phyloP scores from a whole-genome alignment of 768 basidiomycete genomes.

The Termitomyces sp. region DNA sequence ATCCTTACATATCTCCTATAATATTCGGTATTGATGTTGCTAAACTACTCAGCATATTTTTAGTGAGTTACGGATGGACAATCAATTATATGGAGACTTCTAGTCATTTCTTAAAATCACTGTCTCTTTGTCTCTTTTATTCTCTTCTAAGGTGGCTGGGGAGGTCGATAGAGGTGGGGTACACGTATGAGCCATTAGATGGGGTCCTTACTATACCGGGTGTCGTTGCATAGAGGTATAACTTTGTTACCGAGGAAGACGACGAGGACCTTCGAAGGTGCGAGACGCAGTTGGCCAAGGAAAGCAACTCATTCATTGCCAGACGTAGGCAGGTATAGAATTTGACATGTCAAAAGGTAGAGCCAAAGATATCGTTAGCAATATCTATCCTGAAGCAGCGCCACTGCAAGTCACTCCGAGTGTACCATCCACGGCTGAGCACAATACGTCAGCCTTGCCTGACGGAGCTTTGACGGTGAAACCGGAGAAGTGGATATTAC shows the following conservation, averaged over 20 bases:
- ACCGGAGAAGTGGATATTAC: slow-evolving; percentile 16
- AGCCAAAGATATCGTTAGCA: neutral
- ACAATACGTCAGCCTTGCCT: slow-evolving; percentile 18
- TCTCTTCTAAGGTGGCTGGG: too few relatives aligned
- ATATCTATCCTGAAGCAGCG: slow-evolving; percentile 18
- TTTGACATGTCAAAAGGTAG: neutral
- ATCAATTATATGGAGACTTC: slow-evolving; percentile 15
- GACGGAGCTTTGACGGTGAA: slow-evolving; percentile 22
- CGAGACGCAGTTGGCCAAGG: neutral
- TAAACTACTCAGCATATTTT: neutral
- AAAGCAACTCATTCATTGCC: neutral
- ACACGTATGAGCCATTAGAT: too few relatives aligned
- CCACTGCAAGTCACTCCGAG: slow-evolving; percentile 22
- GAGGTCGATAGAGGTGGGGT: too few relatives aligned
- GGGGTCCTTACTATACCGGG: too few relatives aligned
- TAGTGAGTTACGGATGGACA: neutral
- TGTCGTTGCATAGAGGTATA: too few relatives aligned
- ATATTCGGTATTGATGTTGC: neutral
- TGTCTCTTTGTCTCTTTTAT: too few relatives aligned
- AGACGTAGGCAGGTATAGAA: neutral
- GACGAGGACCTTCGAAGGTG: neutral
- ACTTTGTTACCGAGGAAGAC: too few relatives aligned
- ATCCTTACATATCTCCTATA: slow-evolving; percentile 3
- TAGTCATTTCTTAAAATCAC: slow-evolving; percentile 18
- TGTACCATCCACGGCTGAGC: slow-evolving; percentile 21